These are phyloP conservation scores for Wickerhamiella dianesei DNA, from an alignment of 805 yeast species.

Conservation along the genomic window DNA sequence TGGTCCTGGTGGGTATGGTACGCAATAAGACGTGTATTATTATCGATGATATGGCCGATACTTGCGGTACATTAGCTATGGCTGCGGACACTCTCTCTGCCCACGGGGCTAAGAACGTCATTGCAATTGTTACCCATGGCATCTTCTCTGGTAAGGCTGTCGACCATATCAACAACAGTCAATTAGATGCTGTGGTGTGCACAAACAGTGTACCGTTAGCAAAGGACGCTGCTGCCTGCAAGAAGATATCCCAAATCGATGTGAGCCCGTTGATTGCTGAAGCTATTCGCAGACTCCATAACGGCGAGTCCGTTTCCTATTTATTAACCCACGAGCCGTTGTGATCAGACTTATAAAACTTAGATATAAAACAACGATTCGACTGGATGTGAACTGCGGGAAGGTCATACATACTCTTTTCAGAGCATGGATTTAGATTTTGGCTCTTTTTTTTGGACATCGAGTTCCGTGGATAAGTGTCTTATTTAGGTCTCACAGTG, in stretches of 20 bases:
- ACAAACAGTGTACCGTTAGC: conserved; percentile 88
- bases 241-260: conserved; percentile 66
- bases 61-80: conserved; percentile 93
- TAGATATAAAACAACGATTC: too few species aligned
- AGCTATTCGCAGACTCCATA: conserved; percentile 85
- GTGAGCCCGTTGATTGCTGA: conserved; percentile 83
- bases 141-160: conserved; percentile 81
- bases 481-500: too few species aligned
- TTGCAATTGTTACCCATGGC: conserved; percentile 95
- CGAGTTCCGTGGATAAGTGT: too few species aligned
- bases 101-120: conserved; percentile 62
- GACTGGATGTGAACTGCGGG: background rate
- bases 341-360: background rate
- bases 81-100: conserved; percentile 80
- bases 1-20: conserved; percentile 97
- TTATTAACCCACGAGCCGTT: conserved; percentile 59
- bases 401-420: background rate
- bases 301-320: conserved; percentile 90
- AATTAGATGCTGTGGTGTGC: conserved; percentile 65
- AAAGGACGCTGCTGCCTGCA: conserved; percentile 44
- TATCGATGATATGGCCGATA: conserved; percentile 97
- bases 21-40: conserved; percentile 69
- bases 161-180: conserved; percentile 54
- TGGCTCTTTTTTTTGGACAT: too few species aligned
- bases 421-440: background rate